phyloP scores from a whole-genome alignment of 2,329 filamentous ascomycete species.

The Fusarium lyarnte region DNA sequence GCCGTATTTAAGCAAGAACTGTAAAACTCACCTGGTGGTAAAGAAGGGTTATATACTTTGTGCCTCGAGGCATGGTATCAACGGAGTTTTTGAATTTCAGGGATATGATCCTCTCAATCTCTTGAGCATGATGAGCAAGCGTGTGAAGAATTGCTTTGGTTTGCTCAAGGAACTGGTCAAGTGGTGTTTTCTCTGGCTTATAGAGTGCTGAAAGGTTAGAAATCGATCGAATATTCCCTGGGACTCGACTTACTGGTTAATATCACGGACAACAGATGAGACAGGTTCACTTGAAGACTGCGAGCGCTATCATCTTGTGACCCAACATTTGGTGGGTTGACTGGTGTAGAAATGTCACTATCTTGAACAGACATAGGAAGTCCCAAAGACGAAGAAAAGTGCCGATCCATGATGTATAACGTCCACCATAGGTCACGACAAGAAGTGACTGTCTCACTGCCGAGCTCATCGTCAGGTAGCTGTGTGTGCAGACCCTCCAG shows the following conservation, averaged over 20 bases:
- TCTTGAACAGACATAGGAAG: conserved; percentile 52
- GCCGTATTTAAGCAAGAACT: too few relatives aligned
- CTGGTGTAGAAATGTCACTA: conserved; percentile 50
- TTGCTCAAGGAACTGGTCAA: conserved; percentile 49
- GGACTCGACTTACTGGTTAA: conserved; percentile 43
- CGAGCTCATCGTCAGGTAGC: conserved; percentile 50
- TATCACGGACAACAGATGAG: conserved; percentile 49
- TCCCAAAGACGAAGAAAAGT: conserved; percentile 52
- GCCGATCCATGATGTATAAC: conserved; percentile 52
- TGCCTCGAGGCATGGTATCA: conserved; percentile 49
- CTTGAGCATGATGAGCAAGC: conserved; percentile 50
- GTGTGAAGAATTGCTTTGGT: conserved; percentile 50
- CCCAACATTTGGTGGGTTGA: conserved; percentile 41
- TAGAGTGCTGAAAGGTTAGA: conserved; percentile 44
- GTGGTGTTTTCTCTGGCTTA: conserved; percentile 47
- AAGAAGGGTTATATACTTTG: conserved; percentile 50
- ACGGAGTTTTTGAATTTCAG: conserved; percentile 48
- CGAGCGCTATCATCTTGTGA: conserved; percentile 45
- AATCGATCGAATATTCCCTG: fast-evolving
- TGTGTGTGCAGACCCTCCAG: conserved; percentile 54
- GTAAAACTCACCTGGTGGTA: too few relatives aligned
- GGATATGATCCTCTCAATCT: conserved; percentile 50
- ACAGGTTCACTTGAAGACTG: conserved; percentile 50
- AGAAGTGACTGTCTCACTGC: conserved; percentile 42
- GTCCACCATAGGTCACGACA: conserved; percentile 55